Percentiles rank a stretch among this genome's conserved stretches.
Evolutionary conservation across 1,284 basidiomycete species (phyloP).

Genomic region (Apiotrichum gamsii): DNA sequence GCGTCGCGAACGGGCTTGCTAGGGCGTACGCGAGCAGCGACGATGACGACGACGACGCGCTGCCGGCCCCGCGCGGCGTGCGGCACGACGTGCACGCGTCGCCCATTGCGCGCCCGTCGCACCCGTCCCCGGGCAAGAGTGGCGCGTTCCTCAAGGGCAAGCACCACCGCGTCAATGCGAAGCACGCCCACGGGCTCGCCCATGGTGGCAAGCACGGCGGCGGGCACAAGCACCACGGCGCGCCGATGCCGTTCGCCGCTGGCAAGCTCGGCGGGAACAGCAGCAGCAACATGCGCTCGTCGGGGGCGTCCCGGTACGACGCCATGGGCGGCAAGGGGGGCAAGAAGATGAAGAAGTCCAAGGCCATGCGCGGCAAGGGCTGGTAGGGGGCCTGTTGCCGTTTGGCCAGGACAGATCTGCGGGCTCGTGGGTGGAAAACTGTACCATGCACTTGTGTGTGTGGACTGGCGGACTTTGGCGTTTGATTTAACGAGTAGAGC

Average conservation of each 20-base stretch:
- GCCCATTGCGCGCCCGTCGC: background rate
- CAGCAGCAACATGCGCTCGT: too few relatives aligned
- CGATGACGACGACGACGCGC: constrained; percentile 3
- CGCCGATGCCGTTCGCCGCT: constrained; percentile 15
- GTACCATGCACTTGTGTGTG: too few relatives aligned
- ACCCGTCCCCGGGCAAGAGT: background rate
- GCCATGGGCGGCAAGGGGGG: background rate
- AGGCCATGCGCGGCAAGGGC: background rate
- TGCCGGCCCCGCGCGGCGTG: background rate
- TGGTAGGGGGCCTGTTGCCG: too few relatives aligned
- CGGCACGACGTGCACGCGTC: background rate
- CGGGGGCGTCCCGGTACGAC: too few relatives aligned
- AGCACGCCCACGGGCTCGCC: background rate
- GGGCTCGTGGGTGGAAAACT: too few relatives aligned
- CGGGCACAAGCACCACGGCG: constrained; percentile 4
- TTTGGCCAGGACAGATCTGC: too few relatives aligned
- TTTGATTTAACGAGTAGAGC: too few relatives aligned
- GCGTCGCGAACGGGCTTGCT: constrained; percentile 3
- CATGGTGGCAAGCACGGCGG: background rate
- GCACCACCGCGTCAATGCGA: constrained; percentile 3
- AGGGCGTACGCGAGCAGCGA: too few relatives aligned
- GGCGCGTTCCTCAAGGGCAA: background rate
- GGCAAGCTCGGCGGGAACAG: background rate
- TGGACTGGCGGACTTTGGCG: too few relatives aligned
- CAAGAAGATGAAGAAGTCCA: background rate